Percentiles rank a stretch among this genome's conserved stretches.
Conservation (phyloP, 352 stramenopile species). For the Globisporangium lucens region DNA sequence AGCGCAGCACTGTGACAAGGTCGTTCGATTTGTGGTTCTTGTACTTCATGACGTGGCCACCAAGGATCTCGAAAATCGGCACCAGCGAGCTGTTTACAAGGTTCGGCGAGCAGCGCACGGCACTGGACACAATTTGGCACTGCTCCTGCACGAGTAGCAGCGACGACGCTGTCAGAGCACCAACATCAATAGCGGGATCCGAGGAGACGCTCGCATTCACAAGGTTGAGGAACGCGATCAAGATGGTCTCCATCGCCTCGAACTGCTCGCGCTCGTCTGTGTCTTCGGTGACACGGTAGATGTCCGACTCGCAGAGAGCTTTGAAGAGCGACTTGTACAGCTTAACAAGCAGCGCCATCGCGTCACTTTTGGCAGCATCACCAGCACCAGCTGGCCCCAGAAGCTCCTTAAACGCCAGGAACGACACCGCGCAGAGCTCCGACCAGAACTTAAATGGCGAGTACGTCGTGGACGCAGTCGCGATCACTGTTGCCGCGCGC, state of each 20-base stretch:
- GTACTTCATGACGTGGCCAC: conserved; percentile 20
- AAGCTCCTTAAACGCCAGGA: conserved; percentile 34
- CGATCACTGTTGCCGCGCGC: conserved; percentile 69
- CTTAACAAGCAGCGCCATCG: conserved; percentile 35
- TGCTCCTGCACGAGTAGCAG: conserved; percentile 20
- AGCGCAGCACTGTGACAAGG: background rate
- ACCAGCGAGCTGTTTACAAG: conserved; percentile 63
- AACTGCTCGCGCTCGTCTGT: conserved; percentile 80
- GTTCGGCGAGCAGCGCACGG: conserved; percentile 73
- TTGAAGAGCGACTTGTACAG: conserved; percentile 65
- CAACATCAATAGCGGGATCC: background rate
- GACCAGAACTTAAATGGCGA: conserved; percentile 88
- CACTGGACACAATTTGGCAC: conserved; percentile 55
- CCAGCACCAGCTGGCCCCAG: too few relatives aligned
- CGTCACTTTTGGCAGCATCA: background rate
- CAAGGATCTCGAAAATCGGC: conserved; percentile 60
- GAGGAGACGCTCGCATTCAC: conserved; percentile 8
- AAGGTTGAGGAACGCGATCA: conserved; percentile 46
- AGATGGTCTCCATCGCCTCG: conserved; percentile 70
- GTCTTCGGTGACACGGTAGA: conserved; percentile 87
- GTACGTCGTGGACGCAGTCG: conserved; percentile 65
- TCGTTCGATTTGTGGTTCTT: background rate
- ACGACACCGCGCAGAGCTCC: conserved; percentile 67
- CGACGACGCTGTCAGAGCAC: background rate
- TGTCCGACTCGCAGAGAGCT: conserved; percentile 58